These are phyloP conservation scores for Pyrenochaeta sp. DNA, from an alignment of 2,329 filamentous ascomycete genomes.

Conservation along the genomic window DNA sequence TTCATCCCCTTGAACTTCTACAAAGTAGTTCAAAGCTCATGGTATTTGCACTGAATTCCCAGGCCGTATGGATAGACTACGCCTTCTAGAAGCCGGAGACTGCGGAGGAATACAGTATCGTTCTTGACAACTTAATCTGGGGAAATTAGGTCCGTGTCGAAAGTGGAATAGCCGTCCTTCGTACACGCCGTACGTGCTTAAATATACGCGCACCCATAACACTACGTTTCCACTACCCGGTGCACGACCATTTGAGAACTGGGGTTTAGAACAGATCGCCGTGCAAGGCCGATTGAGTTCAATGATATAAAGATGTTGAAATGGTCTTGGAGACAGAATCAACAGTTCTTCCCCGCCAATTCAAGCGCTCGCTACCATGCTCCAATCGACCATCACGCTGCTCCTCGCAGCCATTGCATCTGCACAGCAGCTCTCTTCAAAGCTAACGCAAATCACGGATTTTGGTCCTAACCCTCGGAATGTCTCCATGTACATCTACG, in stretches of 20 bases:
- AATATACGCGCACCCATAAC: neutral
- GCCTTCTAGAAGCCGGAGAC: neutral
- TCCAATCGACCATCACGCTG: conserved; percentile 7
- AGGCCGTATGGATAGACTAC: neutral
- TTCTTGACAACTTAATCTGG: conserved; percentile 59
- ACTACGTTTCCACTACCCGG: conserved; percentile 5
- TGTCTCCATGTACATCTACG: conserved; percentile 45
- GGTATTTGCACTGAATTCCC: neutral
- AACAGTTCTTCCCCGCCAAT: neutral
- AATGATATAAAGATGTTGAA: conserved; percentile 5
- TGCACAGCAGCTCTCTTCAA: conserved; percentile 35
- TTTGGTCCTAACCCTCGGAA: conserved; percentile 47
- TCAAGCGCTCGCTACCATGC: conserved; percentile 4
- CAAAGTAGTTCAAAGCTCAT: too few species aligned
- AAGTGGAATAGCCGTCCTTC: conserved; percentile 3
- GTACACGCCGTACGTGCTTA: conserved; percentile 2
- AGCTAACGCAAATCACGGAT: conserved; percentile 35
- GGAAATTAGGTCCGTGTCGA: conserved; percentile 7
- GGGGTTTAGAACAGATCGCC: conserved; percentile 6
- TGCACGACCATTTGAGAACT: neutral
- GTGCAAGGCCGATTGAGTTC: neutral
- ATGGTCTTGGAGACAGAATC: neutral
- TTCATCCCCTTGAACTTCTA: too few species aligned
- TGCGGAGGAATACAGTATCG: conserved; percentile 19
- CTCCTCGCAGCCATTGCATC: conserved; percentile 23